Conservation (phyloP, 108 stramenopile genomes). For the Nitzschia sp. region DNA sequence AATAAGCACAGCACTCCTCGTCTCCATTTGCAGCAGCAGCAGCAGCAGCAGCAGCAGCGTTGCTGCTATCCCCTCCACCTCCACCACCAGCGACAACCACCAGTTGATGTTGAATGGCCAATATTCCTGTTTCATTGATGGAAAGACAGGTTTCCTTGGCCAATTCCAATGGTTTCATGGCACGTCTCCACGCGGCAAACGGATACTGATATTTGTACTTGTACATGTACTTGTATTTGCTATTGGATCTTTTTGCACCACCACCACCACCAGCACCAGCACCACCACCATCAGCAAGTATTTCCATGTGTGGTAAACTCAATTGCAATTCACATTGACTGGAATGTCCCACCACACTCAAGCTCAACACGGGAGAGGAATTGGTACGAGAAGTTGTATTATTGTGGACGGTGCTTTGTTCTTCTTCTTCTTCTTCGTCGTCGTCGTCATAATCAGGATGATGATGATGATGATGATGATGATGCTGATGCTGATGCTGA, state of each 20-base stretch:
- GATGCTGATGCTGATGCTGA: no score
- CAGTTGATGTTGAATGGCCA: constrained; percentile 37
- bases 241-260: no score
- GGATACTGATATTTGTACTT: constrained; percentile 24
- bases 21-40: not conserved
- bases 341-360: constrained; percentile 24
- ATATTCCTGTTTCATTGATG: constrained; percentile 27
- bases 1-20: constrained; percentile 32
- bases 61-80: not conserved
- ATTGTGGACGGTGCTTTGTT: no score
- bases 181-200: constrained; percentile 14
- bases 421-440: no score
- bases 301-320: constrained; percentile 8
- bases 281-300: not conserved
- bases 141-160: constrained; percentile 31
- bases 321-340: constrained; percentile 17
- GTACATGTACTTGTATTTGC: no score
- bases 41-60: not conserved
- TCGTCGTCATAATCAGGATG: no score
- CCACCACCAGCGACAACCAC: not conserved
- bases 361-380: no score
- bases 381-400: no score
- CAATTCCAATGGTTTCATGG: constrained; percentile 31
- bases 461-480: no score
- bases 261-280: not conserved